Conservation (phyloP, 345 rosid species). For the Camelina hispida region DNA sequence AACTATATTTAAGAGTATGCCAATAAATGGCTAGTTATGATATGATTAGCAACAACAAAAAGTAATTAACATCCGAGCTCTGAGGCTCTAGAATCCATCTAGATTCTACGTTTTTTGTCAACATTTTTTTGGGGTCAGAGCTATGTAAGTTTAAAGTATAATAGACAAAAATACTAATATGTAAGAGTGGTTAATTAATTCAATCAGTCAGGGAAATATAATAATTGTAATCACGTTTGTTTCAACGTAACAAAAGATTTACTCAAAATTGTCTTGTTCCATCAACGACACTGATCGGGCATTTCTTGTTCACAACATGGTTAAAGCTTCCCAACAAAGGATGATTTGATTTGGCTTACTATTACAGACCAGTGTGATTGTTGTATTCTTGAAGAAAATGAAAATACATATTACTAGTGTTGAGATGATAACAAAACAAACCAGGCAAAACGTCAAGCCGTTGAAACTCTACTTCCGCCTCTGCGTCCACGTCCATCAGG, state of each 20-base stretch:
- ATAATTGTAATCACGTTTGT: background rate
- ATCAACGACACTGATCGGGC: background rate
- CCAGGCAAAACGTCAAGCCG: background rate
- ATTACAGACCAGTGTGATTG: background rate
- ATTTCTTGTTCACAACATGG: background rate
- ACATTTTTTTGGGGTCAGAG: background rate
- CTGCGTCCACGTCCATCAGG: conserved; percentile 53
- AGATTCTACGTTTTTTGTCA: background rate
- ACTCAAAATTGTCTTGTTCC: conserved; percentile 2
- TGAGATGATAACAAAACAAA: conserved; percentile 29
- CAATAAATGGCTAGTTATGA: conserved; percentile 4
- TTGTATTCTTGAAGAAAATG: conserved; percentile 8
- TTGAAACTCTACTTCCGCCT: conserved; percentile 48
- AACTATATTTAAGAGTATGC: conserved; percentile 4
- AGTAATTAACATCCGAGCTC: background rate
- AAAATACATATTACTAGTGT: conserved; percentile 15
- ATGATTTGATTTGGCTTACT: background rate
- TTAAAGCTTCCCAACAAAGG: conserved; percentile 1
- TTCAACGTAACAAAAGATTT: background rate
- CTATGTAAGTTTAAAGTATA: conserved; percentile 21
- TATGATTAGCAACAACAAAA: conserved; percentile 3
- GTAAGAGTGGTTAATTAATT: background rate
- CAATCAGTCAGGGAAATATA: background rate
- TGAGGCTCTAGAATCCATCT: background rate
- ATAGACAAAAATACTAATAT: background rate